Evolutionary conservation across 352 stramenopile species (phyloP).

Genomic region (Pythium aphanidermatum): DNA sequence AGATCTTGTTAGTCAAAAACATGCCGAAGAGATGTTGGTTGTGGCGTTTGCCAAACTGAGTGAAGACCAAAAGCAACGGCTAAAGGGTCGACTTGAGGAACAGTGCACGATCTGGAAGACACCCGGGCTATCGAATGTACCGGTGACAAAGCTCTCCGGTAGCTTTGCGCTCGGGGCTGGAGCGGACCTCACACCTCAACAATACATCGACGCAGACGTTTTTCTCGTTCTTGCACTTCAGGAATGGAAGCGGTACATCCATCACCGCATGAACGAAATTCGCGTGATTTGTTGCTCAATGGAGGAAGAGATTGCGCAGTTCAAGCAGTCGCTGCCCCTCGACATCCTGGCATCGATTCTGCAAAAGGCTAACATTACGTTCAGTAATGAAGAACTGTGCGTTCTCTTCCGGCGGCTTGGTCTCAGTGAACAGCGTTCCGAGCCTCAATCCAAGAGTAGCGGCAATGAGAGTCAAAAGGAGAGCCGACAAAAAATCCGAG

Average conservation of each 20-base stretch:
- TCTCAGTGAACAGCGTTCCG: conserved; percentile 31
- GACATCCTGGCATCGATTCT: conserved; percentile 46
- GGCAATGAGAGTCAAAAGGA: background rate
- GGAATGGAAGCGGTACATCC: conserved; percentile 70
- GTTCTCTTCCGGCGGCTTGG: conserved; percentile 52
- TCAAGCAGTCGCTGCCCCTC: conserved; percentile 44
- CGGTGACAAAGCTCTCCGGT: conserved; percentile 4
- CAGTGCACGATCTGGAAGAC: conserved; percentile 22
- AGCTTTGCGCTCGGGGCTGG: conserved; percentile 1
- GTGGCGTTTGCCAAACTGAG: conserved; percentile 43
- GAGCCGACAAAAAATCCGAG: background rate
- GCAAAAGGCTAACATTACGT: conserved; percentile 37
- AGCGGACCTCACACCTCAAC: conserved; percentile 6
- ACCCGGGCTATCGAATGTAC: background rate
- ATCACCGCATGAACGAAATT: conserved; percentile 64
- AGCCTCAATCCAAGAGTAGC: background rate
- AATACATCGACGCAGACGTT: conserved; percentile 30
- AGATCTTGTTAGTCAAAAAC: conserved; percentile 33
- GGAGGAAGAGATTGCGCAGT: conserved; percentile 48
- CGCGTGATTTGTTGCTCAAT: conserved; percentile 48
- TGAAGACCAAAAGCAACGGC: conserved; percentile 37
- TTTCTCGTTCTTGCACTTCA: conserved; percentile 56
- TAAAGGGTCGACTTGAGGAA: conserved; percentile 32
- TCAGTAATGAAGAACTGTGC: conserved; percentile 57
- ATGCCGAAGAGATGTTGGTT: conserved; percentile 38